Conservation (phyloP, 768 basidiomycete species). For the Pleurotus citrinopileatus region DNA sequence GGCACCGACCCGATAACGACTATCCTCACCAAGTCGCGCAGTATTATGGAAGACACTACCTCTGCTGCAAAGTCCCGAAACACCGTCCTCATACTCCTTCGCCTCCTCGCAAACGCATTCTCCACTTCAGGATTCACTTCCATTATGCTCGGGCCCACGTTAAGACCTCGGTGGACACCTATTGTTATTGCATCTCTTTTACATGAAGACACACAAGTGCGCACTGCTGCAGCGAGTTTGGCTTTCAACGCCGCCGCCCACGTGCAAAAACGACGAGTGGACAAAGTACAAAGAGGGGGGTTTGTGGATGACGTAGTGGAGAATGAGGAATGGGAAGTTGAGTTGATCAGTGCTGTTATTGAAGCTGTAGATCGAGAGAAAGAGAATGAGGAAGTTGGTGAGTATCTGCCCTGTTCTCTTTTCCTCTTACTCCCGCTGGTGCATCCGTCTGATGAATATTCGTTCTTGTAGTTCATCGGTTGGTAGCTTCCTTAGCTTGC, state of each 20-base stretch:
- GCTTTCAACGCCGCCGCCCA: conserved; percentile 72
- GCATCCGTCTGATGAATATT: conserved; percentile 3
- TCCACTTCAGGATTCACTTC: conserved; percentile 45
- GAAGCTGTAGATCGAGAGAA: conserved; percentile 75
- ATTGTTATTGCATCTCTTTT: conserved; percentile 67
- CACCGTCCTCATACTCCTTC: conserved; percentile 62
- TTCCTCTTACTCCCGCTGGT: neutral
- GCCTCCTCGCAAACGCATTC: conserved; percentile 69
- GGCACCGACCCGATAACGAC: conserved; percentile 37
- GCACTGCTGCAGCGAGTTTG: conserved; percentile 79
- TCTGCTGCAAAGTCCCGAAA: conserved; percentile 37
- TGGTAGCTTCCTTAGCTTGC: conserved; percentile 76
- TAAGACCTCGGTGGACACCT: conserved; percentile 38
- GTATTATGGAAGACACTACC: neutral
- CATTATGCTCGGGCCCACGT: conserved; percentile 26
- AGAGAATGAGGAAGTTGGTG: conserved; percentile 77
- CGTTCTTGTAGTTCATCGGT: conserved; percentile 65
- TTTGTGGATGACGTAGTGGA: conserved; percentile 38
- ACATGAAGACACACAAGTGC: conserved; percentile 62
- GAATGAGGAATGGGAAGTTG: conserved; percentile 83
- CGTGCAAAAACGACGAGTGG: conserved; percentile 61
- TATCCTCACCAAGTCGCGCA: conserved; percentile 39
- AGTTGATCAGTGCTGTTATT: conserved; percentile 78
- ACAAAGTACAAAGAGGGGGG: conserved; percentile 28
- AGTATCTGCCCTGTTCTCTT: conserved; percentile 25